Percentiles rank a stretch among this genome's conserved stretches.
Conservation (phyloP, 148 eudicot species). For the Amaranthus hypochondriacus region DNA sequence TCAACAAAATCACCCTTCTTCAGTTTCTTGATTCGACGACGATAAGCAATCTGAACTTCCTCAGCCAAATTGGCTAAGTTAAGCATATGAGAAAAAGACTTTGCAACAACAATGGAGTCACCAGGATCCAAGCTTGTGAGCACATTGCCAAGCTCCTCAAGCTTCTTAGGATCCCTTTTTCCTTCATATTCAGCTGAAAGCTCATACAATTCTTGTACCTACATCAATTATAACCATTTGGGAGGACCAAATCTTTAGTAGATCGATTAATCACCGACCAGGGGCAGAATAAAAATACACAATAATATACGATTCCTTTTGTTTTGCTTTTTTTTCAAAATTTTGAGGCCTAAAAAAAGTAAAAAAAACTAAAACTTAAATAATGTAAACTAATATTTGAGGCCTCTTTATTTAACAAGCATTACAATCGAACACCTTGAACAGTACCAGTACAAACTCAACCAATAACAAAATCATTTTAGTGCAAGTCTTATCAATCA, state of each 20-base stretch:
- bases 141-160: constrained; percentile 86
- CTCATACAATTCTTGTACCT: constrained; percentile 98
- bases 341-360: no score
- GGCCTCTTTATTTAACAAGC: no score
- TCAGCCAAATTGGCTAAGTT: constrained; percentile 92
- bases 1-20: constrained; percentile 86
- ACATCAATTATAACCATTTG: constrained; percentile 12
- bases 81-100: constrained; percentile 94
- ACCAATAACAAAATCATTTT: background rate
- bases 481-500: background rate
- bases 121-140: constrained; percentile 90
- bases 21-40: constrained; percentile 73
- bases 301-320: no score
- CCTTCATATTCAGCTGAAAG: constrained; percentile 94
- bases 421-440: no score
- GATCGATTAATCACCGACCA: background rate
- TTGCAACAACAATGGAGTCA: constrained; percentile 86
- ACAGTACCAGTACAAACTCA: no score
- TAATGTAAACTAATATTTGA: no score
- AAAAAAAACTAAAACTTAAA: no score
- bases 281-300: background rate
- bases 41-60: constrained; percentile 89
- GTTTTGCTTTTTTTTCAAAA: no score
- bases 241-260: background rate
- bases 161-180: constrained; percentile 61